phyloP scores from a whole-genome alignment of 2,329 filamentous ascomycete genomes.

The Calonectria leucothoes region DNA sequence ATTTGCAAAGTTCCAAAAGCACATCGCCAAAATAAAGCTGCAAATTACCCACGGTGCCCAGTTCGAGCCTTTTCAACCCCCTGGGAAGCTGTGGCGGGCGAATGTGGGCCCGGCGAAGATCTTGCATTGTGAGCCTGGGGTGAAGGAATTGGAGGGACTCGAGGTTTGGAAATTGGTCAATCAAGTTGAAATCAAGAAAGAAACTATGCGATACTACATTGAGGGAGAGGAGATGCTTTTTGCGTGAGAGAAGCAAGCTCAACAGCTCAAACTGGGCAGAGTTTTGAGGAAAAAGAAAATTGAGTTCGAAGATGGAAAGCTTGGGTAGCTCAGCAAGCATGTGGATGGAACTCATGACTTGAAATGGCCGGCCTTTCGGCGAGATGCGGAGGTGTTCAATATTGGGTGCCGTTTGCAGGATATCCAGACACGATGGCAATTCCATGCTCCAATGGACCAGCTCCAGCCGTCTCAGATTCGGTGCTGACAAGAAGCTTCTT shows the following conservation, averaged over 20 bases:
- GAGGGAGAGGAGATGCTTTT: not conserved
- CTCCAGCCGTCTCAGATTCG: not conserved
- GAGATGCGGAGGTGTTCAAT: not conserved
- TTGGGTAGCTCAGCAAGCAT: not conserved
- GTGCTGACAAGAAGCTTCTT: not conserved
- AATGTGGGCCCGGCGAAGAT: not conserved
- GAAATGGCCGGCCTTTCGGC: not conserved
- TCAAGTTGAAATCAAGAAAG: not conserved
- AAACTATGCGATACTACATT: not conserved
- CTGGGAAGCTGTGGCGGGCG: not conserved
- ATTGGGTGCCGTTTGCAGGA: not conserved
- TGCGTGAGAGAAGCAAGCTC: not conserved
- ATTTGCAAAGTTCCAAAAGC: not conserved
- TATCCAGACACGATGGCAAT: not conserved
- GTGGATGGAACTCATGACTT: not conserved
- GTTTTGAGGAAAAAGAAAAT: not conserved
- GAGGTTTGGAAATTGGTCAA: not conserved
- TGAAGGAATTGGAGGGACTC: not conserved
- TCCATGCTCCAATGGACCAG: not conserved
- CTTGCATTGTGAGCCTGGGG: not conserved
- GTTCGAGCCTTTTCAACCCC: not conserved
- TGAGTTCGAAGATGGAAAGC: not conserved
- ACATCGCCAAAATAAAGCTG: not conserved
- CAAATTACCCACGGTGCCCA: not conserved
- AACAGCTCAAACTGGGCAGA: not conserved